phyloP scores from a whole-genome alignment of 2,329 filamentous ascomycete genomes.

The Fonsecaea monophora region DNA sequence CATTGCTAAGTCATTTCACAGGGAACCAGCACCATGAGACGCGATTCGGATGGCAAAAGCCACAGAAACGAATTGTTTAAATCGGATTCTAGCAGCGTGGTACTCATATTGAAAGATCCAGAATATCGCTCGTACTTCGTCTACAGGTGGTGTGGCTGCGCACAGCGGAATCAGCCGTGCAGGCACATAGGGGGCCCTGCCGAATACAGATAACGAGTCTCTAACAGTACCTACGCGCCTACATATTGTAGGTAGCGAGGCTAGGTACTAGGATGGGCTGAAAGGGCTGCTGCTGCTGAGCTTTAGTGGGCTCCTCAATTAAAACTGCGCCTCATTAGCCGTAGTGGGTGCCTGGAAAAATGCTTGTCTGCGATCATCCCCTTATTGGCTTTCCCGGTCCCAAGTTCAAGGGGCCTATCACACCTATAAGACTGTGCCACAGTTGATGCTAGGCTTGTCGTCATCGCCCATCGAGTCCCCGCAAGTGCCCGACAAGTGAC shows the following conservation, averaged over 20 bases:
- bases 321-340: background rate
- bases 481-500: too few species aligned
- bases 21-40: background rate
- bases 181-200: background rate
- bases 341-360: background rate
- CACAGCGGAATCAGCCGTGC: background rate
- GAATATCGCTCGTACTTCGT: background rate
- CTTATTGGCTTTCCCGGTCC: background rate
- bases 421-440: background rate
- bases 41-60: background rate
- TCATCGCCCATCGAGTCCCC: background rate
- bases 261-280: too few species aligned
- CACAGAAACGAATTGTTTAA: background rate
- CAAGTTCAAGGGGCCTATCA: too few species aligned
- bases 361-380: background rate
- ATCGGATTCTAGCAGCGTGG: background rate
- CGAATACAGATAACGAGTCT: background rate
- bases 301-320: background rate
- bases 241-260: background rate
- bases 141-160: background rate
- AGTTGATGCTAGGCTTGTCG: background rate
- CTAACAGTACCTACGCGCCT: background rate
- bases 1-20: background rate
- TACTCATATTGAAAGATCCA: background rate
- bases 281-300: too few species aligned